Conservation (phyloP, 2,329 filamentous ascomycete genomes). For the Calonectria montana region DNA sequence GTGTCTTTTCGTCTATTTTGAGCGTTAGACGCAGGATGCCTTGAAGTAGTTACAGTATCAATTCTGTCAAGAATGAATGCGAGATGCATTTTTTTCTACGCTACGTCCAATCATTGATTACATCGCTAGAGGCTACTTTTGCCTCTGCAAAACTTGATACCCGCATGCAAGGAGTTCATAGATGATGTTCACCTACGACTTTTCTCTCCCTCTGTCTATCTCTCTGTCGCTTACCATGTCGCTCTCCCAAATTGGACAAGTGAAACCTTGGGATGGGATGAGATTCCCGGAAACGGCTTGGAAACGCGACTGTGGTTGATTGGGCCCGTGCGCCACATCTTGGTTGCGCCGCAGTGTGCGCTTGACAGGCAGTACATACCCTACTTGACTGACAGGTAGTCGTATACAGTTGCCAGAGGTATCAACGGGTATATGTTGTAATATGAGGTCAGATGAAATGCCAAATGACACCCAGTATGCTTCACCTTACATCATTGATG, state of each 20-base stretch:
- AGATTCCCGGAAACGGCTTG: neutral
- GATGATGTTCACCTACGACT: neutral
- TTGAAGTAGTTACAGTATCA: neutral
- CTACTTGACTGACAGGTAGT: constrained; percentile 1
- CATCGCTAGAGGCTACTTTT: neutral
- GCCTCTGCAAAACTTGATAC: neutral
- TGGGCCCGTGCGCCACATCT: constrained; percentile 9
- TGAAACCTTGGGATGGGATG: neutral
- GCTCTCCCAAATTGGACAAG: neutral
- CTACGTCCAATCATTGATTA: neutral
- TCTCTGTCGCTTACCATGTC: too few relatives aligned
- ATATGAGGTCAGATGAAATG: neutral
- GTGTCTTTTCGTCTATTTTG: neutral
- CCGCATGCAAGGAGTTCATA: neutral
- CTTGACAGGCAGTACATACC: neutral
- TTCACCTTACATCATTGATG: neutral
- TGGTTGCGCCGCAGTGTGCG: neutral
- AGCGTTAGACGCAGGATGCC: neutral
- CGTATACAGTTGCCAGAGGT: neutral
- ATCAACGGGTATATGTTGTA: neutral
- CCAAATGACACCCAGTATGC: neutral
- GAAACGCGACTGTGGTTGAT: neutral
- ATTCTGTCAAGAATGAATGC: neutral
- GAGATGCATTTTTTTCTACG: neutral
- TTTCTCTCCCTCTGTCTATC: neutral